Evolutionary conservation across 2,329 filamentous ascomycete species (phyloP).

Genomic region (Atkinsonella texensis): DNA sequence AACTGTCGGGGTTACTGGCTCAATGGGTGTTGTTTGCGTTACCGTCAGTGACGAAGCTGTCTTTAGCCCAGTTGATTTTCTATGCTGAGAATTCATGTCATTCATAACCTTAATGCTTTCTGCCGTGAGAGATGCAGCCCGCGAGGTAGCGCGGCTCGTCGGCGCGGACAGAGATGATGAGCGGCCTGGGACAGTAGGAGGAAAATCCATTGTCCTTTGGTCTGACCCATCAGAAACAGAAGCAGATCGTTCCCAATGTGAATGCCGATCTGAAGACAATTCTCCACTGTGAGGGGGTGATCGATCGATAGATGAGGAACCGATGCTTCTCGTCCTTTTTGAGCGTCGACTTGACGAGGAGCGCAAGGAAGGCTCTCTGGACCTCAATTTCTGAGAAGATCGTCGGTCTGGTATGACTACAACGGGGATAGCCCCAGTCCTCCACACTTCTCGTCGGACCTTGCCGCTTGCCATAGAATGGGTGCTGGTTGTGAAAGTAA

Average conservation of each 20-base stretch:
- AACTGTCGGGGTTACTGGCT: not conserved
- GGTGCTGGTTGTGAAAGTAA: conserved; percentile 34
- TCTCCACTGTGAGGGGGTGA: conserved; percentile 30
- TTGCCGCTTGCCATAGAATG: conserved; percentile 41
- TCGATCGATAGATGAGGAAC: conserved; percentile 32
- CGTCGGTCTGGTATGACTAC: conserved; percentile 48
- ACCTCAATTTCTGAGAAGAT: conserved; percentile 41
- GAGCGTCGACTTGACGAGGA: conserved; percentile 49
- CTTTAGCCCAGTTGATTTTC: not conserved
- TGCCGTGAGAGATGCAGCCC: conserved; percentile 23
- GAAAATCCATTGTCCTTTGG: conserved; percentile 47
- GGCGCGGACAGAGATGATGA: conserved; percentile 51
- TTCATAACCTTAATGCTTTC: conserved; percentile 48
- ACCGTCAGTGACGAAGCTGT: not conserved
- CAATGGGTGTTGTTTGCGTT: not conserved
- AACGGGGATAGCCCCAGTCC: conserved; percentile 48
- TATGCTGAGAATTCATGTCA: conserved; percentile 16
- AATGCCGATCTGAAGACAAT: conserved; percentile 30
- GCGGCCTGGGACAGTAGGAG: conserved; percentile 43
- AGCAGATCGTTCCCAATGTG: conserved; percentile 27
- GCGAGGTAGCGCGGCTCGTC: conserved; percentile 44
- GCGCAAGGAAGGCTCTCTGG: conserved; percentile 42
- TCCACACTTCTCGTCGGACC: conserved; percentile 47
- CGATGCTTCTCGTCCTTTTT: conserved; percentile 39
- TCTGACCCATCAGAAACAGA: conserved; percentile 40